phyloP scores from a whole-genome alignment of 306 rosid species.

The Acmispon strigosus region DNA sequence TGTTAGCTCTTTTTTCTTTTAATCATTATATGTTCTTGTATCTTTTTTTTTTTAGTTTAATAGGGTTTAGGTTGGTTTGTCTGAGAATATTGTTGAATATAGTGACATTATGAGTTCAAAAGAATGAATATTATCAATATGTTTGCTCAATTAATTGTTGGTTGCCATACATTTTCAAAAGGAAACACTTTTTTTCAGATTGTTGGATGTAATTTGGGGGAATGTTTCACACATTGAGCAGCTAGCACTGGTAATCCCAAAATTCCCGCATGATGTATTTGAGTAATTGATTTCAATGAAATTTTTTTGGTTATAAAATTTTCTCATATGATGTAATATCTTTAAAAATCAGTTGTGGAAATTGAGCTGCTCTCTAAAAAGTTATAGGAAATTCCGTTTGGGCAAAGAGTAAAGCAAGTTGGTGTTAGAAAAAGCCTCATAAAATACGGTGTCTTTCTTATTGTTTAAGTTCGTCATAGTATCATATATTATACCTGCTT shows the following conservation, averaged over 20 bases:
- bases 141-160: neutral
- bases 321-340: neutral
- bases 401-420: constrained; percentile 19
- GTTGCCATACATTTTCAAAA: neutral
- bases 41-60: neutral
- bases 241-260: neutral
- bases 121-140: constrained; percentile 1
- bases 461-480: neutral
- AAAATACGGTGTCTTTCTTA: constrained; percentile 11
- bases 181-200: neutral
- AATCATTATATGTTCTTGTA: neutral
- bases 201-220: neutral
- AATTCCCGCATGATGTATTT: too few species aligned
- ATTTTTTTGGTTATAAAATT: neutral
- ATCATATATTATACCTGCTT: neutral
- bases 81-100: constrained; percentile 22
- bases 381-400: neutral
- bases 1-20: constrained; percentile 24
- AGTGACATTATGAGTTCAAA: constrained; percentile 27
- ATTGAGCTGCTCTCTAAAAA: neutral
- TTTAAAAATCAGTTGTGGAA: neutral
- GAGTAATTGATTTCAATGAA: neutral
- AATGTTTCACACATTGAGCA: neutral
- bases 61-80: constrained; percentile 33
- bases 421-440: constrained; percentile 12